Evolutionary conservation across 2,329 filamentous ascomycete species (phyloP).

Genomic region (Scleromitrula shiraiana): DNA sequence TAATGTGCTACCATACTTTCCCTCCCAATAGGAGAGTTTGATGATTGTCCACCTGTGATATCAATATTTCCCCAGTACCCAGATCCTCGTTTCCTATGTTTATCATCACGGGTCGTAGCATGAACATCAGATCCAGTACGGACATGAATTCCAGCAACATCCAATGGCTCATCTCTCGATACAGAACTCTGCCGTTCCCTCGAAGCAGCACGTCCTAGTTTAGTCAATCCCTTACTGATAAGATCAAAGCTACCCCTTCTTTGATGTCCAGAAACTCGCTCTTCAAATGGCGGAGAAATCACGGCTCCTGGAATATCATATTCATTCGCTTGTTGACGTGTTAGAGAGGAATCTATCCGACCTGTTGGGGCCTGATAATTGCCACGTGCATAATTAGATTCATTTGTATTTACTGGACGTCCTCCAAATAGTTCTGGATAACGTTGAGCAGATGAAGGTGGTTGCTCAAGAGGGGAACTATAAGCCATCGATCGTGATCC

Average conservation of each 20-base stretch:
- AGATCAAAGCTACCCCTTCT: constrained; percentile 34
- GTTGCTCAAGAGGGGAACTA: constrained; percentile 32
- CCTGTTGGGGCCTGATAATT: constrained; percentile 24
- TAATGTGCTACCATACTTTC: constrained; percentile 28
- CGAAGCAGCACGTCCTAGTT: constrained; percentile 29
- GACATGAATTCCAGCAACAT: too few relatives aligned
- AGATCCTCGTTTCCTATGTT: constrained; percentile 33
- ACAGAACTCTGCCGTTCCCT: constrained; percentile 21
- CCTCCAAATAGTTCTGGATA: constrained; percentile 41
- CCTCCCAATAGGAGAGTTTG: constrained; percentile 7
- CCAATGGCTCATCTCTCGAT: constrained; percentile 7
- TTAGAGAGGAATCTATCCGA: constrained; percentile 31
- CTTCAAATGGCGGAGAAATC: constrained; percentile 17
- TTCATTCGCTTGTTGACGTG: constrained; percentile 35
- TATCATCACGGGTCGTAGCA: too few relatives aligned
- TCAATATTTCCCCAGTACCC: constrained; percentile 28
- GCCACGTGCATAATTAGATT: constrained; percentile 20
- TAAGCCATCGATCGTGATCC: constrained; percentile 2
- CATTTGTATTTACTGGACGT: constrained; percentile 17
- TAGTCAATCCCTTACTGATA: constrained; percentile 45
- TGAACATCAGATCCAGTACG: too few relatives aligned
- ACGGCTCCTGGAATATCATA: constrained; percentile 33
- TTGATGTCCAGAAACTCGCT: not conserved
- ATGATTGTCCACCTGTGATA: not conserved
- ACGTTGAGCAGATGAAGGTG: constrained; percentile 43